phyloP scores from a whole-genome alignment of 2,329 filamentous ascomycete species.

The Aspergillus eucalypticola region DNA sequence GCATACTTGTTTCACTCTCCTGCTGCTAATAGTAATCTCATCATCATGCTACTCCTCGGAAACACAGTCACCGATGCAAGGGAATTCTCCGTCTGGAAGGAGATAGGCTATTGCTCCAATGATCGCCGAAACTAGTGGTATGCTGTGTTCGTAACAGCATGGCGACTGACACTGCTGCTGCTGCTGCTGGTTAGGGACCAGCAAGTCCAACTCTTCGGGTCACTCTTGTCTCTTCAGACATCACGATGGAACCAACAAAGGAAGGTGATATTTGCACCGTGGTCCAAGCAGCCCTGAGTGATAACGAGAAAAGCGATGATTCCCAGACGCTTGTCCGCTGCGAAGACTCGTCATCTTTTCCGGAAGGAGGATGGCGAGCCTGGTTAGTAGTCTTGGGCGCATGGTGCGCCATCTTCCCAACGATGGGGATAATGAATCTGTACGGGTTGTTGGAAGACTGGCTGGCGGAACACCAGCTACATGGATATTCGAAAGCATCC shows the following conservation, averaged over 20 bases:
- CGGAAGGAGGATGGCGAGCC: conserved; percentile 41
- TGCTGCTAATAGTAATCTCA: background rate
- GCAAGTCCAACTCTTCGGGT: background rate
- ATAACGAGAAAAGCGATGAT: background rate
- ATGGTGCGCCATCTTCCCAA: conserved; percentile 36
- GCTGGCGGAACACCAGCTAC: conserved; percentile 32
- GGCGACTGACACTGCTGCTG: background rate
- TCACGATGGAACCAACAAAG: background rate
- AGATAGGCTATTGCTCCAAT: background rate
- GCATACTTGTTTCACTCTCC: background rate
- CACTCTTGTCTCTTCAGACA: background rate
- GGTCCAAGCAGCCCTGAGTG: background rate
- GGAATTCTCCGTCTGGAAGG: background rate
- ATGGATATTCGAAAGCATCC: conserved; percentile 27
- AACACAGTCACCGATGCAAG: background rate
- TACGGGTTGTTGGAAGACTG: conserved; percentile 36
- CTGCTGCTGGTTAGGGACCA: background rate
- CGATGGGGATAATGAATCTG: conserved; percentile 39
- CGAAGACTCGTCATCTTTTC: conserved; percentile 13
- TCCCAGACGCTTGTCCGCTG: background rate
- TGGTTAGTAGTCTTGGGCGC: conserved; percentile 43
- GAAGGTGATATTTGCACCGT: background rate
- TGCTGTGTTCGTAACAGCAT: background rate
- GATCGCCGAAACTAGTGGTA: background rate
- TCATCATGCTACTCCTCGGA: background rate